Conservation (phyloP, 768 basidiomycete genomes). For the Pisolithus albus region DNA sequence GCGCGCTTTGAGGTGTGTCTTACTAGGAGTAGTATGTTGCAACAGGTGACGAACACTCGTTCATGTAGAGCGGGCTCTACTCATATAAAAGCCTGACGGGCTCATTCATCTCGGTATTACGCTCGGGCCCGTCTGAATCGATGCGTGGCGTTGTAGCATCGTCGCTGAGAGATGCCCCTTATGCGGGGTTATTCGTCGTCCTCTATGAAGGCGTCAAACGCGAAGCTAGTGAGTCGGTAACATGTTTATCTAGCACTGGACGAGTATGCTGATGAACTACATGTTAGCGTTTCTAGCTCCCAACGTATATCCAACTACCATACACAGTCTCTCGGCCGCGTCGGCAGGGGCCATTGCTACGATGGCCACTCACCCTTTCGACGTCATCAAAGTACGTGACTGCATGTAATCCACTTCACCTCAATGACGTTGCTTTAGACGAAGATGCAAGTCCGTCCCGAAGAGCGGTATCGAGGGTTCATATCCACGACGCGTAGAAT, state of each 20-base stretch:
- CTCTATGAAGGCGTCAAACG: conserved; percentile 84
- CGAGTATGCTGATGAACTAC: conserved; percentile 5
- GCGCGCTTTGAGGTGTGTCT: conserved; percentile 78
- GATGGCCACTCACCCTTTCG: conserved; percentile 83
- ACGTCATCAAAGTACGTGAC: conserved; percentile 76
- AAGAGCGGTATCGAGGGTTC: conserved; percentile 68
- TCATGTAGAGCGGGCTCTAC: conserved; percentile 68
- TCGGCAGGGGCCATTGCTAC: conserved; percentile 82
- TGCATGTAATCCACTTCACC: not conserved
- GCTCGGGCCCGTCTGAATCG: conserved; percentile 72
- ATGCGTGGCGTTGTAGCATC: conserved; percentile 84
- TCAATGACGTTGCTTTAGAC: conserved; percentile 43
- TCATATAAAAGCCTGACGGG: conserved; percentile 55
- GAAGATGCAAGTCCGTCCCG: conserved; percentile 84
- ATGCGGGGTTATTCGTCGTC: conserved; percentile 84
- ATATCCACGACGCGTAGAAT: conserved; percentile 56
- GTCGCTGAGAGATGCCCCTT: conserved; percentile 89
- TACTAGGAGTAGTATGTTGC: not conserved
- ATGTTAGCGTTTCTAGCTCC: conserved; percentile 35
- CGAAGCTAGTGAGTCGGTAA: conserved; percentile 46
- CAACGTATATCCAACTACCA: conserved; percentile 38
- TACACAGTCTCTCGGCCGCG: conserved; percentile 66
- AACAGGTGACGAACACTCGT: not conserved
- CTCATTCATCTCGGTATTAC: conserved; percentile 53
- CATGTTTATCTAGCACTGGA: conserved; percentile 1